Evolutionary conservation across 2,329 filamentous ascomycete species (phyloP).

Genomic region (Epicoccum nigrum): DNA sequence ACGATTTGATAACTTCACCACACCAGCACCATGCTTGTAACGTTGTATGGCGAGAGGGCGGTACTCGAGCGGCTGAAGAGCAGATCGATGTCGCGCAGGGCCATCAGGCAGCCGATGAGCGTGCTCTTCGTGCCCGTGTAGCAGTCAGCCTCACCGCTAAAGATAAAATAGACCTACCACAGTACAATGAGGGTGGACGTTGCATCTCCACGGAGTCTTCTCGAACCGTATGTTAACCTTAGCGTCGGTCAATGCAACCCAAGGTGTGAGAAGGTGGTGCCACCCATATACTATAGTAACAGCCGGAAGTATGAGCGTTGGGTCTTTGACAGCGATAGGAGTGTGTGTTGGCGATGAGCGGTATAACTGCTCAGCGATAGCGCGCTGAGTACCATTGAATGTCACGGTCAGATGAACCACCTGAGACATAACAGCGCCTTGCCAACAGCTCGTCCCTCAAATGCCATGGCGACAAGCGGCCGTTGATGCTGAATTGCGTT

Average conservation of each 20-base stretch:
- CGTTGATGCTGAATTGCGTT: conserved; percentile 16
- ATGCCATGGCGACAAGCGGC: conserved; percentile 11
- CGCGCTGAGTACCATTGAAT: neutral
- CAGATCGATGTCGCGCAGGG: neutral
- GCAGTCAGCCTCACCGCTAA: conserved; percentile 6
- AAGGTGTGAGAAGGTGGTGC: no score
- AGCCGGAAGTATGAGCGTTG: neutral
- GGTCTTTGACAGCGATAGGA: neutral
- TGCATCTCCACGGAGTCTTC: conserved; percentile 4
- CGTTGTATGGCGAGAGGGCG: conserved; percentile 1
- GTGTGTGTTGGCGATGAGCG: neutral
- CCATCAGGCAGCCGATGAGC: neutral
- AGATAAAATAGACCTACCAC: neutral
- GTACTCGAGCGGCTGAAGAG: conserved; percentile 4
- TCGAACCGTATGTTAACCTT: conserved; percentile 1
- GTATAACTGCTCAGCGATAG: neutral
- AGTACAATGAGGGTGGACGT: neutral
- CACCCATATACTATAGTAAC: neutral
- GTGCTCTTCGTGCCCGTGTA: neutral
- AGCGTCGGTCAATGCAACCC: conserved; percentile 1
- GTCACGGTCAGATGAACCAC: conserved; percentile 4
- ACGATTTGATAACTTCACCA: no score
- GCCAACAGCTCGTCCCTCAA: conserved; percentile 16
- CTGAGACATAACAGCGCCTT: conserved; percentile 16
- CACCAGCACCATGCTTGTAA: conserved; percentile 6